Evolutionary conservation across 768 basidiomycete species (phyloP), one percentile per base, ranked within the genome.

Genomic region (Kwoniella bestiolae): DNA sequence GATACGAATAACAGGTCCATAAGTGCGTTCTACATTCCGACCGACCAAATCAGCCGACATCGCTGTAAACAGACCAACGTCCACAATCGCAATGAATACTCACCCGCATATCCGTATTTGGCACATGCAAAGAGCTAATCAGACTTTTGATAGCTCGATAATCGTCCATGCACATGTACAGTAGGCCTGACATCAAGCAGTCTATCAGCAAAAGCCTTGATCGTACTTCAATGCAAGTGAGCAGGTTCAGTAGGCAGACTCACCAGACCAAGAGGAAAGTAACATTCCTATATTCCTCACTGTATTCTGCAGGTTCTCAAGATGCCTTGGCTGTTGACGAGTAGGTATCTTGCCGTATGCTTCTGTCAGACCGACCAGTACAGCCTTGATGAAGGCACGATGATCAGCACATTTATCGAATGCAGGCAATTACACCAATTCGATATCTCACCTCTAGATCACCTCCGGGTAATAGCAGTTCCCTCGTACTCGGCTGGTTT

Each of bases 1-100:
- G 94, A 84, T 66, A 92, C 91, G 73, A 97, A 97, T 73, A 98
- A 90, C 87, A 96, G 90, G 71, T 98, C 92, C 57, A 98, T 83
- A 35, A 97, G 84, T 31, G 93, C 87, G 83, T 97, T 95, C 94
- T 96, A 72, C 5, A 12, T 41, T 41, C 38, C 23, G 12, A 1
- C 18, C 2, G 49, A 45, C 9, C 4, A 16, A 11, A 28, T 64
- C 44, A 50, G 56, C 12, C 12, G 49, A 55, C 28, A 56, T 60
- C 18, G 38, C 16, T 35, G 29, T n/a, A n/a, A n/a, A n/a, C n/a
- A 69, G n/a, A n/a, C n/a, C n/a, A n/a, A n/a, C n/a, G n/a, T n/a
- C 12, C 12, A 51, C 57, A 28, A 56, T 60, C 18, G 38, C 16
- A 46, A 38, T n/a, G n/a, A n/a, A n/a, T n/a, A 69, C 87, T 68